Conservation (phyloP, 2,329 filamentous ascomycete genomes). For the Tolypocladium tundrense region DNA sequence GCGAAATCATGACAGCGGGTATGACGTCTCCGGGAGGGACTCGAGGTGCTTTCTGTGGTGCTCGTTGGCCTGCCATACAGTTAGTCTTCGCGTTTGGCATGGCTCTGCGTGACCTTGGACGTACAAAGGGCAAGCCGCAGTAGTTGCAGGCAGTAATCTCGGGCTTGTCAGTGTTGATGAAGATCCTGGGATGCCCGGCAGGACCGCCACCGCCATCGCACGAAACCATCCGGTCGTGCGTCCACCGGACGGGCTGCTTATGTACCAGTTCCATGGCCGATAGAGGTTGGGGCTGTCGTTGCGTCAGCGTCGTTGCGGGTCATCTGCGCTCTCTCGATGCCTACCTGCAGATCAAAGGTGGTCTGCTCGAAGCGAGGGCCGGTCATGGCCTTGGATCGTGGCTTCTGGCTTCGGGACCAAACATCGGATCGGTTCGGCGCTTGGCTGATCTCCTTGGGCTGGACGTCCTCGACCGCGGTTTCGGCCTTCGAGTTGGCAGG, state of each 20-base stretch:
- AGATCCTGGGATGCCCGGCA: conserved; percentile 82
- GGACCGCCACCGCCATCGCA: conserved; percentile 92
- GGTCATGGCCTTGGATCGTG: conserved; percentile 74
- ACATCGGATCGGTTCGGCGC: conserved; percentile 74
- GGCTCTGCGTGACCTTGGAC: conserved; percentile 21
- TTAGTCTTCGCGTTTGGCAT: conserved; percentile 2
- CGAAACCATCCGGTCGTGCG: conserved; percentile 66
- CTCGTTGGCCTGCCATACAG: conserved; percentile 63
- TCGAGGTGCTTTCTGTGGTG: conserved; percentile 78
- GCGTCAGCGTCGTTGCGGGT: conserved; percentile 9
- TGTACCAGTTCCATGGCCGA: conserved; percentile 95
- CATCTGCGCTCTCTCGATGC: conserved; percentile 13
- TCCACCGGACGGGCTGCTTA: conserved; percentile 90
- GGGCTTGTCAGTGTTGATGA: conserved; percentile 97
- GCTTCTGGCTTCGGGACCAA: conserved; percentile 82
- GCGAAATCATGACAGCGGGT: conserved; percentile 53
- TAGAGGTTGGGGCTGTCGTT: conserved; percentile 66
- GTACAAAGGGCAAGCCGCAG: conserved; percentile 86
- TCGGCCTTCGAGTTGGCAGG: conserved; percentile 27
- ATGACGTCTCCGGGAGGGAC: conserved; percentile 68
- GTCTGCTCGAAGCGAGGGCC: conserved; percentile 97
- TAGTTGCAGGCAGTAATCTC: conserved; percentile 87
- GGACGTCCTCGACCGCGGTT: conserved; percentile 30
- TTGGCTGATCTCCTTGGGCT: conserved; percentile 51
- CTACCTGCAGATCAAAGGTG: conserved; percentile 82